These are phyloP conservation scores for Syncephalastrum contaminatum DNA, from an alignment of 371 early-diverging fungal genomes.

Conservation along the genomic window DNA sequence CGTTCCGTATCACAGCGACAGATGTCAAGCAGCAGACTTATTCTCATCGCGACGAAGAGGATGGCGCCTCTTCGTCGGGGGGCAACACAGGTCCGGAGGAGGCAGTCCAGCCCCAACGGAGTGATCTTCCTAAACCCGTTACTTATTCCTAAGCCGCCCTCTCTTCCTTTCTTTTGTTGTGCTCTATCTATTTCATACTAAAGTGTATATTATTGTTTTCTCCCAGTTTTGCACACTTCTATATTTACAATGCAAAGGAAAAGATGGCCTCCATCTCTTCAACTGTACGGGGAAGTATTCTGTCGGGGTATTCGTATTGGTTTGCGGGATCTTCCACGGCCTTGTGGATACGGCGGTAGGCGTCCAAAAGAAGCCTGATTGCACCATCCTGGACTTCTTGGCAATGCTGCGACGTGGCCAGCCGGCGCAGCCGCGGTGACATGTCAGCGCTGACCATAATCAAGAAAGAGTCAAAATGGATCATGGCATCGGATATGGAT, in stretches of 20 bases:
- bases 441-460: slow-evolving; percentile 48
- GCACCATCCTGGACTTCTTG: slow-evolving; percentile 40
- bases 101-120: too few relatives aligned
- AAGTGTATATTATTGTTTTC: slow-evolving; percentile 5
- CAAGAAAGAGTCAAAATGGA: slow-evolving; percentile 69
- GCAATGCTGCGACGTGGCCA: slow-evolving; percentile 42
- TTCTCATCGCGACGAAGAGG: too few relatives aligned
- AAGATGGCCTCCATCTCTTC: slow-evolving; percentile 78
- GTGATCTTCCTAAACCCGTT: too few relatives aligned
- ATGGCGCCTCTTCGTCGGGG: too few relatives aligned
- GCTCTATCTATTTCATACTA: background rate
- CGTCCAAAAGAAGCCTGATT: slow-evolving; percentile 58
- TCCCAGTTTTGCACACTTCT: background rate
- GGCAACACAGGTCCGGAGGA: too few relatives aligned
- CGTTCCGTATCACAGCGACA: background rate
- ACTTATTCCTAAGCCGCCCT: too few relatives aligned
- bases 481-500: slow-evolving; percentile 53
- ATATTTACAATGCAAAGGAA: slow-evolving; percentile 36
- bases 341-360: slow-evolving; percentile 58
- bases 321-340: slow-evolving; percentile 67
- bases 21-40: too few relatives aligned
- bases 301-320: slow-evolving; percentile 63
- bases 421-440: slow-evolving; percentile 46
- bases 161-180: too few relatives aligned
- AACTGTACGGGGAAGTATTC: slow-evolving; percentile 64